Evolutionary conservation across 2,329 filamentous ascomycete genomes (phyloP), one percentile per base, ranked within the genome.

Genomic region (Curvularia eragrostidis): DNA sequence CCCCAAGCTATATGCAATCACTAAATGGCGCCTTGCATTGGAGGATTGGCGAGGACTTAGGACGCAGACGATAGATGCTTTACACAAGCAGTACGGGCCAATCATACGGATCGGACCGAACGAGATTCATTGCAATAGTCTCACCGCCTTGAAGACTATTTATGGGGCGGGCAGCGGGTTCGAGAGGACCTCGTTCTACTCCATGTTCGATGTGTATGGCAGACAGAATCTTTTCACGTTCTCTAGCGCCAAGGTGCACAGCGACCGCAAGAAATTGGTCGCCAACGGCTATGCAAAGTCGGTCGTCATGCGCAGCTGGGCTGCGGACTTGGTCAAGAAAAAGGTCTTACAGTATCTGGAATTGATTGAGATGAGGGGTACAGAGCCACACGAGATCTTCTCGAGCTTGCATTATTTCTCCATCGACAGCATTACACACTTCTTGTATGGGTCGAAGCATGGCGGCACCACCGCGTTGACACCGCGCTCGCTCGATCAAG

Each of bases 181-280:
- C 53, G 82, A 81, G 39, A 70, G 82, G 34, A 83, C 83, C 0
- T 43, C 48, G 1, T 86, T 85, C 63, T 86, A 86, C 52, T 77
- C 79, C 44, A 84, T 85, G 80, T 85, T 86, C 57, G 82, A 84
- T 60, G 81, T 79, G 0, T 84, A 83, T 48, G 82, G 81, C 0
- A 74, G 75, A 8, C 79, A 79, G 65, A 84, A 85, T 53, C 63
- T 86, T 2, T 85, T 86, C 65, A 83, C 82, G 0, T 85, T 85
- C 58, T 71, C 73, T 6, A 73, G 76, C 0, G 72, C 73, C 0
- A 77, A 75, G 30, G 73, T 77, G 1, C 83, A 85, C 65, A 77
- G 75, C 0, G 77, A 81, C 1, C 70, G 84, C 19, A 86, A 86
- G 73, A 85, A 84, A 62, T 56, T 84, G 0, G 54, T 85, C 30